Conservation (phyloP, 129 eudicot species). For the Glebionis coronaria region DNA sequence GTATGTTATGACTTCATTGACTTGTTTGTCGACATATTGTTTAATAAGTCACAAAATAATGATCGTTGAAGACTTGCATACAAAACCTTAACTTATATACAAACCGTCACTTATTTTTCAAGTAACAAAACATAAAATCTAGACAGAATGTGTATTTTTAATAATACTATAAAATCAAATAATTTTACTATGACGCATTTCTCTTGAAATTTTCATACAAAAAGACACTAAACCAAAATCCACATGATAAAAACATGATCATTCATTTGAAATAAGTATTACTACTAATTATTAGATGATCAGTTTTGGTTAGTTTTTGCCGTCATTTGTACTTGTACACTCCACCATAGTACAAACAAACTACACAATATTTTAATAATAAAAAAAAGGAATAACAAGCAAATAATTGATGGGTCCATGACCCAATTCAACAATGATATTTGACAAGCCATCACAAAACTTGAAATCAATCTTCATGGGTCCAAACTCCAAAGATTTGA, state of each 20-base stretch:
- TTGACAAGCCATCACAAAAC: constrained; percentile 34
- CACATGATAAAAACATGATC: constrained; percentile 13
- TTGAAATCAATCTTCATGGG: constrained; percentile 29
- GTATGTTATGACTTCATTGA: too few species aligned
- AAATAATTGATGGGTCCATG: constrained; percentile 38
- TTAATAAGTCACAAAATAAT: too few species aligned
- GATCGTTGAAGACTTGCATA: too few species aligned
- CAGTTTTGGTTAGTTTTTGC: constrained; percentile 10
- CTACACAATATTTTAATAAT: constrained; percentile 19
- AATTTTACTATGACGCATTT: not conserved
- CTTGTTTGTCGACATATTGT: too few species aligned
- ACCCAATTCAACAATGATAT: constrained; percentile 30
- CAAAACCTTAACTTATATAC: too few species aligned
- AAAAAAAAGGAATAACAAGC: constrained; percentile 24
- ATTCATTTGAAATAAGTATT: not conserved
- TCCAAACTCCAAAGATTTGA: constrained; percentile 32
- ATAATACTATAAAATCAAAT: too few species aligned
- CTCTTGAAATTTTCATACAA: not conserved
- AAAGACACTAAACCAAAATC: constrained; percentile 7
- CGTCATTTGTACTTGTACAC: constrained; percentile 22
- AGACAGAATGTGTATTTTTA: not conserved
- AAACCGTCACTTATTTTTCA: too few species aligned
- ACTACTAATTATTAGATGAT: constrained; percentile 21
- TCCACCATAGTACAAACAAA: constrained; percentile 36
- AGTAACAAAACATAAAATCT: too few species aligned